Percentiles rank a stretch among this genome's conserved stretches.
These are phyloP conservation scores for Capronia coronata DNA, from an alignment of 2,329 filamentous ascomycete species.

Conservation along the genomic window DNA sequence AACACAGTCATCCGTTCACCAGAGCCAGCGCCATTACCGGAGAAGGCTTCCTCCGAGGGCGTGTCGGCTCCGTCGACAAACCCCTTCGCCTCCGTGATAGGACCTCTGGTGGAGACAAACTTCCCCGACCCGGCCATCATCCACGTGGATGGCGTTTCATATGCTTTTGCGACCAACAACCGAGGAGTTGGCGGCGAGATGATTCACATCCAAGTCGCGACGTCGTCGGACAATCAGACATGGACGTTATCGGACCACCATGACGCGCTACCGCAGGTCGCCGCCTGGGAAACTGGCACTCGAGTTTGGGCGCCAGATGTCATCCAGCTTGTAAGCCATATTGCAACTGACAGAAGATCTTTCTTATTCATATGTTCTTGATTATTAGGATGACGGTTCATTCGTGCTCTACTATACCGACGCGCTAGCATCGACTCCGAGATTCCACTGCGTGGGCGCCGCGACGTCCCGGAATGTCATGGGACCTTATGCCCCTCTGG, in stretches of 20 bases:
- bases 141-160: constrained; percentile 47
- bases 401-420: constrained; percentile 56
- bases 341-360: not conserved
- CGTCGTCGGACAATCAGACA: constrained; percentile 43
- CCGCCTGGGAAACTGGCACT: constrained; percentile 49
- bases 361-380: not conserved
- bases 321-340: constrained; percentile 37
- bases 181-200: constrained; percentile 32
- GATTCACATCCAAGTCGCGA: constrained; percentile 49
- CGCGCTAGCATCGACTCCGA: constrained; percentile 35
- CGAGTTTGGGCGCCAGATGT: constrained; percentile 60
- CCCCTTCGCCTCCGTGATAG: constrained; percentile 23
- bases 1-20: constrained; percentile 17
- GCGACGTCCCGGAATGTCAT: constrained; percentile 44
- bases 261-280: constrained; percentile 51
- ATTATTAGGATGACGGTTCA: constrained; percentile 38
- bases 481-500: constrained; percentile 50
- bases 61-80: constrained; percentile 4
- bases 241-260: constrained; percentile 45
- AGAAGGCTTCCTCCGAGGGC: constrained; percentile 1
- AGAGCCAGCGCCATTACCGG: constrained; percentile 5
- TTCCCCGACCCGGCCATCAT: constrained; percentile 45
- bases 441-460: constrained; percentile 51
- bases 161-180: constrained; percentile 53
- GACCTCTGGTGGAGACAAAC: constrained; percentile 33